phyloP scores from a whole-genome alignment of 176 grass and related monocot species.

The Eleusine coracana region DNA sequence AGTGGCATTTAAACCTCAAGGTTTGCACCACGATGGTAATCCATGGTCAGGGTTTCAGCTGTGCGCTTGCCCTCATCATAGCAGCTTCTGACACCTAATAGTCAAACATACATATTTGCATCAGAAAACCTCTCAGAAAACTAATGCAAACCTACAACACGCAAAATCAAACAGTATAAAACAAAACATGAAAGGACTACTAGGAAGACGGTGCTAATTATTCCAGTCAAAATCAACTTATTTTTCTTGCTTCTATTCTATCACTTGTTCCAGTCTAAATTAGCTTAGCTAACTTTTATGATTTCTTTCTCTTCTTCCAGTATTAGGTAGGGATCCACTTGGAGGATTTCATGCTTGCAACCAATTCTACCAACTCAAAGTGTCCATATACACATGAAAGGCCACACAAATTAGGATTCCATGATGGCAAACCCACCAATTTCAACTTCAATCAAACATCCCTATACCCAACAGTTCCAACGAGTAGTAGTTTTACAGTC shows the following conservation, averaged over 20 bases:
- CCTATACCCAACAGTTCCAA: not conserved
- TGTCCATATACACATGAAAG: slow-evolving; percentile 1
- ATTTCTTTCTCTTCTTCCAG: slow-evolving; percentile 15
- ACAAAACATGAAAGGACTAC: not conserved
- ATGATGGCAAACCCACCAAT: not conserved
- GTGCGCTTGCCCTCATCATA: slow-evolving; percentile 89
- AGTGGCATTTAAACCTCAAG: slow-evolving; percentile 59
- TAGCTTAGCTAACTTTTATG: not conserved
- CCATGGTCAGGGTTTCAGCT: slow-evolving; percentile 84
- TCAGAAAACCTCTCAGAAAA: slow-evolving; percentile 7
- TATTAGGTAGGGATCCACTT: slow-evolving; percentile 29
- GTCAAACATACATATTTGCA: slow-evolving; percentile 9
- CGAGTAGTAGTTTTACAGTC: not conserved
- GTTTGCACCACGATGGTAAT: slow-evolving; percentile 77
- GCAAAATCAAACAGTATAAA: not conserved
- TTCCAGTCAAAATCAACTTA: slow-evolving; percentile 12
- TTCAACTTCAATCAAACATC: slow-evolving; percentile 22
- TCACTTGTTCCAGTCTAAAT: slow-evolving; percentile 5
- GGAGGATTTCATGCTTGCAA: not conserved
- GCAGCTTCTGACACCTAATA: slow-evolving; percentile 80
- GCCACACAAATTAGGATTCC: slow-evolving; percentile 16
- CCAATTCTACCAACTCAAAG: slow-evolving; percentile 24
- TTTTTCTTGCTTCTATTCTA: slow-evolving; percentile 8
- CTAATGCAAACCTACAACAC: not conserved
- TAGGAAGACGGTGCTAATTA: not conserved